Percentiles rank a stretch among this genome's conserved stretches.
Evolutionary conservation across 306 rosid species (phyloP).

Genomic region (Medicago arabica): DNA sequence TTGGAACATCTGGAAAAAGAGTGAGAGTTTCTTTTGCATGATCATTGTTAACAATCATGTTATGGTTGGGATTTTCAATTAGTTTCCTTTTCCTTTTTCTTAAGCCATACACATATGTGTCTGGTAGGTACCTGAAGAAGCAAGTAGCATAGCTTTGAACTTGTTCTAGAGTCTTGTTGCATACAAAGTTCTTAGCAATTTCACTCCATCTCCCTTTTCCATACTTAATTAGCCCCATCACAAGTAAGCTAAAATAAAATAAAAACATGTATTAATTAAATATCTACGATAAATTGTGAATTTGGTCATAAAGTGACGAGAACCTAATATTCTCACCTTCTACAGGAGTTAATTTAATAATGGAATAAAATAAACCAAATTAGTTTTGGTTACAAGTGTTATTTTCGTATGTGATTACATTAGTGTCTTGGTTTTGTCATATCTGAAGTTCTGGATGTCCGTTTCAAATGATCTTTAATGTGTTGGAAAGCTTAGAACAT

Average conservation of each 20-base stretch:
- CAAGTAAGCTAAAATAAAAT: constrained; percentile 10
- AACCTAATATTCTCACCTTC: too few relatives aligned
- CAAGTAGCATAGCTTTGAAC: constrained; percentile 25
- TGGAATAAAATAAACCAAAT: too few relatives aligned
- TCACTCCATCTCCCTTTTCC: constrained; percentile 33
- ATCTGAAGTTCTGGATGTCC: too few relatives aligned
- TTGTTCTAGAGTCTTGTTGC: constrained; percentile 36
- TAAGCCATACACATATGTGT: background rate
- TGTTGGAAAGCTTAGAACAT: too few relatives aligned
- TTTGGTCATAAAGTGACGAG: too few relatives aligned
- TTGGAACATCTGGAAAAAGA: background rate
- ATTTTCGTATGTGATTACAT: too few relatives aligned
- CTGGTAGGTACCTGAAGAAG: constrained; percentile 13
- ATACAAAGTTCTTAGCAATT: background rate
- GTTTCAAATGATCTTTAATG: too few relatives aligned
- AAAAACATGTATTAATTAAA: background rate
- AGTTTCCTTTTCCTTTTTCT: background rate
- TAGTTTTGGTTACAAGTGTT: too few relatives aligned
- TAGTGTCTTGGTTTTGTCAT: too few relatives aligned
- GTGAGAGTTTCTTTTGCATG: background rate
- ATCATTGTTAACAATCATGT: background rate
- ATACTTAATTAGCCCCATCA: constrained; percentile 29
- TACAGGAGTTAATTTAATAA: too few relatives aligned
- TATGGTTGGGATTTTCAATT: too few relatives aligned
- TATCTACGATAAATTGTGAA: background rate